Conservation (phyloP, 2,329 filamentous ascomycete species). For the Colletotrichum zoysiae region DNA sequence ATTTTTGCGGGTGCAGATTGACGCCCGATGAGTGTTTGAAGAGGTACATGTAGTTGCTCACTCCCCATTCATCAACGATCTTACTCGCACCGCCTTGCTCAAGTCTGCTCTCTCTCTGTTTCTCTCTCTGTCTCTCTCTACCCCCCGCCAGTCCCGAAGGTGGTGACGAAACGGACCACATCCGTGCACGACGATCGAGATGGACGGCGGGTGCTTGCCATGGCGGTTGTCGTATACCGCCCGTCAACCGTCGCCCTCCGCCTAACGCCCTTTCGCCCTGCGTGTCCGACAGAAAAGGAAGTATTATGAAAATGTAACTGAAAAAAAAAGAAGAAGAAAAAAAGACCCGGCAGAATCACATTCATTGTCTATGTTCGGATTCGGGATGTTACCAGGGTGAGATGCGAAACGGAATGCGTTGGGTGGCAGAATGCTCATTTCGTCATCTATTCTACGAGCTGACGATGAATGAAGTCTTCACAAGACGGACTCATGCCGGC, state of each 20-base stretch:
- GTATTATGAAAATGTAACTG: no score
- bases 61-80: neutral
- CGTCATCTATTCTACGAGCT: slow-evolving; percentile 36
- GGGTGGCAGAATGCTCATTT: slow-evolving; percentile 3
- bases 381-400: neutral
- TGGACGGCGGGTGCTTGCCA: neutral
- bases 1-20: neutral
- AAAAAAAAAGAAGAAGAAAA: neutral
- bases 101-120: neutral
- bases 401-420: neutral
- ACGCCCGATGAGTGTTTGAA: neutral
- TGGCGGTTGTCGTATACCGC: neutral
- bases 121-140: no score
- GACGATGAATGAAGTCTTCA: neutral
- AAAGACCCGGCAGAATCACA: no score
- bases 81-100: neutral
- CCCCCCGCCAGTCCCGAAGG: neutral
- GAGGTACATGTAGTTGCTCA: neutral
- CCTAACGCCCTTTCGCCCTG: neutral
- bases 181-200: slow-evolving; percentile 16
- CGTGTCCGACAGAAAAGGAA: neutral
- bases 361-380: neutral
- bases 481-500: neutral
- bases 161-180: slow-evolving; percentile 4
- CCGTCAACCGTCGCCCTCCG: neutral